Evolutionary conservation across 345 rosid genomes (phyloP).

Genomic region (Citrus inodora): DNA sequence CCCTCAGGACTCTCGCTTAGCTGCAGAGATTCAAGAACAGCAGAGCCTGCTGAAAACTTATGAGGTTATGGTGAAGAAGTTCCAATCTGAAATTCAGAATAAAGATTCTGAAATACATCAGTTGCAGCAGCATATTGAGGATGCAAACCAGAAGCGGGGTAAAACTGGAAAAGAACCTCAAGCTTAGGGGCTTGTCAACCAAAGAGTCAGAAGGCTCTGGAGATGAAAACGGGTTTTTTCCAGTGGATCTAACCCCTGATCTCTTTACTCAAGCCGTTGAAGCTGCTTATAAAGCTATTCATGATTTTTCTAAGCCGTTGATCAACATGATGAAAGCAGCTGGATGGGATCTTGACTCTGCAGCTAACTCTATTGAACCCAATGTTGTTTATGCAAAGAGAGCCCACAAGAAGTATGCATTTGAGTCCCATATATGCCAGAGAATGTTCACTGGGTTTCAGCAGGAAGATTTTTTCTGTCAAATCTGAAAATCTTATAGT

Average conservation of each 20-base stretch:
- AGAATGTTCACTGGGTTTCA: slow-evolving; percentile 82
- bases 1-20: slow-evolving; percentile 85
- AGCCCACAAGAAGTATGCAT: slow-evolving; percentile 80
- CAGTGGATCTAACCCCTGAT: slow-evolving; percentile 58
- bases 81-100: slow-evolving; percentile 85
- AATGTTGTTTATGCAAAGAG: slow-evolving; percentile 73
- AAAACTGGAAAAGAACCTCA: slow-evolving; percentile 77
- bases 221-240: slow-evolving; percentile 41
- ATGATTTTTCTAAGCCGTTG: slow-evolving; percentile 76
- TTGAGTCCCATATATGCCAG: slow-evolving; percentile 80
- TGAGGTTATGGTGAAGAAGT: slow-evolving; percentile 87
- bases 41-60: slow-evolving; percentile 81
- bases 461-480: slow-evolving; percentile 49
- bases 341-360: slow-evolving; percentile 93
- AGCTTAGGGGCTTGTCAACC: slow-evolving; percentile 71
- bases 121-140: slow-evolving; percentile 71
- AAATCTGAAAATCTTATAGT: slow-evolving; percentile 33
- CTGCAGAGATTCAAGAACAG: slow-evolving; percentile 90
- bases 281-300: slow-evolving; percentile 69
- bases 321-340: slow-evolving; percentile 95
- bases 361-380: slow-evolving; percentile 70
- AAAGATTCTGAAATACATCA: slow-evolving; percentile 80
- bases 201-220: slow-evolving; percentile 52
- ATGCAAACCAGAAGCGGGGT: slow-evolving; percentile 63
- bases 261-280: slow-evolving; percentile 58